Base-by-base conservation (phyloP, 2,329 filamentous ascomycete species). In the Penicillium sp. region DNA sequence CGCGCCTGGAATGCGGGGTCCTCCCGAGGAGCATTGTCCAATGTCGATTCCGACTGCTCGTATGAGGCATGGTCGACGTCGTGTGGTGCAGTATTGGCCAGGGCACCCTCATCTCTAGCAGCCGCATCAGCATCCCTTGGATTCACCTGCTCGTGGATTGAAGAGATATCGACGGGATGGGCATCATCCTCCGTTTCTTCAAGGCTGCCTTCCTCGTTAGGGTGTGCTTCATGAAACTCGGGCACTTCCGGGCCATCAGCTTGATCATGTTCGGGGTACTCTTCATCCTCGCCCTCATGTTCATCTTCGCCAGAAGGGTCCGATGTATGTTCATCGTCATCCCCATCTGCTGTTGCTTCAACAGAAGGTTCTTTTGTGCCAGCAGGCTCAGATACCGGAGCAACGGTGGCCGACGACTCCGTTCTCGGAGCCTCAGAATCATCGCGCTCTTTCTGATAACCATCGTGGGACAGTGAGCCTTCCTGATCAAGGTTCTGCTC, bases 221-320 rank as follows among this genome's bases (percentile, higher is more conserved):
- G n/a, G n/a, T n/a, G n/a, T n/a, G n/a, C n/a, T n/a, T n/a, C 25
- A 9, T 4, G n/a, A 20, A 29, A 14, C 20, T 39, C 28, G 16
- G 11, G 20, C 11, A 32, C 29, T 27, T 33, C 28, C 2, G 38
- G 27, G 30, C 43, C 29, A 19, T 41, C 29, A 11, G 36, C 51
- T 38, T 53, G n/a, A n/a, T n/a, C n/a, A n/a, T n/a, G n/a, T n/a
- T n/a, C 45, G 26, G 39, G 14, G 11, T 43, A 15, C 9, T 45
- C 53, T 33, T 43, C 50, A 2, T 41, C 26, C 10, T 30, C 10
- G 15, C 45, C 18, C 14, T 26, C 39, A 9, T 32, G 15, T 9
- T 66, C 62, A 16, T 62, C 50, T 20, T 63, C 66, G 53, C 81
- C 49, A 31, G 41, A 27, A 25, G n/a, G n/a, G n/a, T 47, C 45